Percentiles rank a stretch among this genome's conserved stretches.
Evolutionary conservation across 768 basidiomycete genomes (phyloP).

Genomic region (Mycena haematopus): DNA sequence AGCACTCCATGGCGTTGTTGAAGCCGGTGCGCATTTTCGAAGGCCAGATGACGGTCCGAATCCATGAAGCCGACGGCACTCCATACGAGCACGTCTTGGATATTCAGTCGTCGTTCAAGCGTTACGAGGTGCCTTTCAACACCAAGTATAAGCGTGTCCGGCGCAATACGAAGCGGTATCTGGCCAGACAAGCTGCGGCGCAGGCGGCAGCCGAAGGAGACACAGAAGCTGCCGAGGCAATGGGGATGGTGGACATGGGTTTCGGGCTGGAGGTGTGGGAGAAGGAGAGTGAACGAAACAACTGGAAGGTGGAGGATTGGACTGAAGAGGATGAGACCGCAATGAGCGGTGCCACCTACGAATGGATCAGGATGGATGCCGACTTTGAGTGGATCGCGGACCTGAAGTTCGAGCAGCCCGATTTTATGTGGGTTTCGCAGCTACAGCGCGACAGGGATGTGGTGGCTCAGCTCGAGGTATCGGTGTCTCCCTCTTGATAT

Average conservation of each 20-base stretch:
- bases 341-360: conserved; percentile 96
- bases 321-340: conserved; percentile 92
- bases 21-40: conserved; percentile 93
- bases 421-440: conserved; percentile 99
- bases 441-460: conserved; percentile 95
- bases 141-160: conserved; percentile 98
- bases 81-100: conserved; percentile 98
- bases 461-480: conserved; percentile 91
- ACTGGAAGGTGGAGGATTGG: conserved; percentile 98
- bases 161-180: conserved; percentile 93
- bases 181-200: conserved; percentile 90
- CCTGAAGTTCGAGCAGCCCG: conserved; percentile 91
- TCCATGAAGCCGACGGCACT: conserved; percentile 98
- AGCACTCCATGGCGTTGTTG: conserved; percentile 64
- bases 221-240: conserved; percentile 89
- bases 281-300: conserved; percentile 89
- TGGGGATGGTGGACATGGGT: conserved; percentile 92
- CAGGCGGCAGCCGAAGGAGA: conserved; percentile 94
- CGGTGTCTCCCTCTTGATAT: background rate
- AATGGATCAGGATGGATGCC: conserved; percentile 99
- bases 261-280: conserved; percentile 97
- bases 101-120: conserved; percentile 84
- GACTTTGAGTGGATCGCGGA: conserved; percentile 99
- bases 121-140: conserved; percentile 98
- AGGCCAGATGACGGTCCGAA: conserved; percentile 98